These are phyloP conservation scores for Mycocentrospora acerina DNA, from an alignment of 2,329 filamentous ascomycete species.

Conservation along the genomic window DNA sequence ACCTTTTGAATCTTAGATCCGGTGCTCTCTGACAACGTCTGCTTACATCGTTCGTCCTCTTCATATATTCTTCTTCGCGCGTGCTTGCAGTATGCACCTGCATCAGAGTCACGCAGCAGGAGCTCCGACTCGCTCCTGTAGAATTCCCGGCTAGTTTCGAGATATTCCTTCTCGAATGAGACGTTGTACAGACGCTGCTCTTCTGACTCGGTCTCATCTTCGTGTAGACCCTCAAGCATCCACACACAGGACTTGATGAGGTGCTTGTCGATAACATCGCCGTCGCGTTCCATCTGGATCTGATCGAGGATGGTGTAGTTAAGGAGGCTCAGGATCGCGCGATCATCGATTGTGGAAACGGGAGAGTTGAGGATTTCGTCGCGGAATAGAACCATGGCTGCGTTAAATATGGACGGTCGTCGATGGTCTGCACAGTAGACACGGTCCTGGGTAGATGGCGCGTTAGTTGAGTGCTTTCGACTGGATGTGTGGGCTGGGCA, in stretches of 20 bases:
- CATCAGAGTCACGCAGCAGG: constrained; percentile 75
- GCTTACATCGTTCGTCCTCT: constrained; percentile 79
- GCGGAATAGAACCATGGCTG: constrained; percentile 84
- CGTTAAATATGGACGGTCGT: constrained; percentile 76
- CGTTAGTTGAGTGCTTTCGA: constrained; percentile 18
- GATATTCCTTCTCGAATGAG: constrained; percentile 77
- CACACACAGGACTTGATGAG: constrained; percentile 80
- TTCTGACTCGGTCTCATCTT: constrained; percentile 75
- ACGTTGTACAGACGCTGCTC: constrained; percentile 80
- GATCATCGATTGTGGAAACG: constrained; percentile 46
- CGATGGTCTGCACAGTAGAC: constrained; percentile 74
- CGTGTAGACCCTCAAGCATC: constrained; percentile 89
- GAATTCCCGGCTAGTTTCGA: constrained; percentile 69
- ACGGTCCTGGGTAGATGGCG: constrained; percentile 61
- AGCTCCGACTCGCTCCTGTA: constrained; percentile 75
- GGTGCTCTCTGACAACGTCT: constrained; percentile 74
- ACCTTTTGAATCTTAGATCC: constrained; percentile 72
- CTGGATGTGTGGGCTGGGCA: background rate
- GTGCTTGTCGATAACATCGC: constrained; percentile 81
- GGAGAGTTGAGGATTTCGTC: constrained; percentile 75
- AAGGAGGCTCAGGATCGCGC: constrained; percentile 70
- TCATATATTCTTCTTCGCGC: constrained; percentile 74
- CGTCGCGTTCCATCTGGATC: constrained; percentile 87
- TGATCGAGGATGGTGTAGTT: constrained; percentile 85
- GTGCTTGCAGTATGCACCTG: constrained; percentile 77